phyloP scores from a whole-genome alignment of 768 basidiomycete genomes.

The Kwoniella pini region DNA sequence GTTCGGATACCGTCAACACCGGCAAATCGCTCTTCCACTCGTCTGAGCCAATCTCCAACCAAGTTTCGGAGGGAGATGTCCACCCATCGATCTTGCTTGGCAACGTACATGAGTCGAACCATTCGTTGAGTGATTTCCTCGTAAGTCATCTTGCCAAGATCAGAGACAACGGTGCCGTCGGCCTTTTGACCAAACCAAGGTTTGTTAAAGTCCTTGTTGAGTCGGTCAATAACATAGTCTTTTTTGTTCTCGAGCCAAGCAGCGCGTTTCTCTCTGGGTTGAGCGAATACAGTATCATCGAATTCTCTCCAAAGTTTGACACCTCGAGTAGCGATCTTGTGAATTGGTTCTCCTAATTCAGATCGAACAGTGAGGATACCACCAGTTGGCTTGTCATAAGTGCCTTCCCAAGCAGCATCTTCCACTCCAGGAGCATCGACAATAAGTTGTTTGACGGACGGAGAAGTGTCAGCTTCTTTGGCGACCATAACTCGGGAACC shows the following conservation, averaged over 20 bases:
- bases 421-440: constrained; percentile 88
- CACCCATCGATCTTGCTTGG: constrained; percentile 89
- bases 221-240: constrained; percentile 82
- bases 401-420: constrained; percentile 86
- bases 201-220: constrained; percentile 95
- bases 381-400: constrained; percentile 89
- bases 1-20: constrained; percentile 73
- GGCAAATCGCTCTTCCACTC: constrained; percentile 92
- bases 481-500: constrained; percentile 98
- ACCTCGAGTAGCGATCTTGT: constrained; percentile 95
- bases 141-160: constrained; percentile 96
- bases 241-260: constrained; percentile 84
- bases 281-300: constrained; percentile 90
- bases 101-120: constrained; percentile 90
- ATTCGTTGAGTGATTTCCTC: constrained; percentile 91
- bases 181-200: constrained; percentile 88
- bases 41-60: constrained; percentile 93
- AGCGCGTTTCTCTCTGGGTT: constrained; percentile 91
- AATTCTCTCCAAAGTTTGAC: constrained; percentile 99
- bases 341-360: constrained; percentile 97
- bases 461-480: constrained; percentile 93
- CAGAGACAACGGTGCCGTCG: constrained; percentile 76
- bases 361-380: constrained; percentile 96
- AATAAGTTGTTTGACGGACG: constrained; percentile 94
- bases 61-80: constrained; percentile 88